phyloP scores from a whole-genome alignment of 805 yeast genomes.

The Kodamaea sagamina region DNA sequence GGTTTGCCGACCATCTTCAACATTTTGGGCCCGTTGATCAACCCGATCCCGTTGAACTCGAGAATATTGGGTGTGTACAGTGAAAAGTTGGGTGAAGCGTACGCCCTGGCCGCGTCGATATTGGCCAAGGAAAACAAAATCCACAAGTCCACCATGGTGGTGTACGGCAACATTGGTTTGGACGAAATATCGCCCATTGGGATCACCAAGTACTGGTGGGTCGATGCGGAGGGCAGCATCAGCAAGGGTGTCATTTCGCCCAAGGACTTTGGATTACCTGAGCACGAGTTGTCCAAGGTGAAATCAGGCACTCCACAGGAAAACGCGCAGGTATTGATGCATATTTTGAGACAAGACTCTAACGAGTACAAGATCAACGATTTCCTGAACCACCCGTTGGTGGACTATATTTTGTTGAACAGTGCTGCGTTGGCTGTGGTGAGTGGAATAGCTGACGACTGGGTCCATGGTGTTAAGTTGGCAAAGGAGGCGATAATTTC shows the following conservation, averaged over 20 bases:
- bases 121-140: conserved; percentile 53
- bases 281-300: conserved; percentile 68
- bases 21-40: conserved; percentile 88
- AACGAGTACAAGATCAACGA: conserved; percentile 47
- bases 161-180: conserved; percentile 87
- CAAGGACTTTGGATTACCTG: conserved; percentile 75
- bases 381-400: conserved; percentile 54
- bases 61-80: conserved; percentile 90
- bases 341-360: conserved; percentile 46
- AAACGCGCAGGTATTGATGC: conserved; percentile 64
- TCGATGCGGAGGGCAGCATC: conserved; percentile 46
- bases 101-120: conserved; percentile 75
- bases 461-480: conserved; percentile 74
- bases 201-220: conserved; percentile 75
- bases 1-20: conserved; percentile 95
- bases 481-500: conserved; percentile 69
- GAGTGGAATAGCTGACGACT: conserved; percentile 63
- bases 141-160: conserved; percentile 71
- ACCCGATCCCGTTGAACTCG: conserved; percentile 81
- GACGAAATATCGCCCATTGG: conserved; percentile 96
- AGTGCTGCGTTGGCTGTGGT: conserved; percentile 85
- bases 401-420: conserved; percentile 89
- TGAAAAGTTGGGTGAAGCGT: conserved; percentile 74
- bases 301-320: conserved; percentile 84
- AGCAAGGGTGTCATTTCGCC: conserved; percentile 58